Percentiles rank a stretch among this genome's conserved stretches.
Evolutionary conservation across 192 early-diverging fungal species (phyloP).

Genomic region (Podila clonocystis): DNA sequence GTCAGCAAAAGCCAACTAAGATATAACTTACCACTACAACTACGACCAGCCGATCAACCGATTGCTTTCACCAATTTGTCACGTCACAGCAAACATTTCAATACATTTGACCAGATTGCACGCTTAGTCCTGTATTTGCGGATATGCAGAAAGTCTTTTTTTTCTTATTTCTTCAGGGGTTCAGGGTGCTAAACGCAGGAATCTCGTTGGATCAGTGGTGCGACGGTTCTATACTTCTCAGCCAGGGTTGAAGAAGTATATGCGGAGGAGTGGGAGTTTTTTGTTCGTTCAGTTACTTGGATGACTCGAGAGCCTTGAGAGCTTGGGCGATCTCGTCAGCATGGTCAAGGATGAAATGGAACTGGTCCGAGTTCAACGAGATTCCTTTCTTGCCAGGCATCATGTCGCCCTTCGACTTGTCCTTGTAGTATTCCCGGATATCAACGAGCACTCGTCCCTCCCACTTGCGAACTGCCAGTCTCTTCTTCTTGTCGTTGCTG

Average conservation of each 20-base stretch:
- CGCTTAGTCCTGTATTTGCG: too few relatives aligned
- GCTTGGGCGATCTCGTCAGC: constrained; percentile 7
- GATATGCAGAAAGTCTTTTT: too few relatives aligned
- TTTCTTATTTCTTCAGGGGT: too few relatives aligned
- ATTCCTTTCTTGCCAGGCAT: constrained; percentile 48
- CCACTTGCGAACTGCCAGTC: constrained; percentile 30
- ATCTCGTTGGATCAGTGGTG: too few relatives aligned
- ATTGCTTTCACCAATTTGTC: background rate
- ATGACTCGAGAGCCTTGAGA: constrained; percentile 6
- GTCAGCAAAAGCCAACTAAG: background rate
- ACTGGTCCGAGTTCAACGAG: constrained; percentile 25
- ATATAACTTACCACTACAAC: too few relatives aligned
- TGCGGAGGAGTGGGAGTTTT: background rate
- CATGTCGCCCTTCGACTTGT: constrained; percentile 7
- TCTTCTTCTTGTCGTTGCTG: constrained; percentile 4
- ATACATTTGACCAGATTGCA: too few relatives aligned
- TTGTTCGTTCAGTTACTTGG: background rate
- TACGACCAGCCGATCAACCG: too few relatives aligned
- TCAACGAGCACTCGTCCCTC: constrained; percentile 20
- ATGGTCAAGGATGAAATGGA: constrained; percentile 11
- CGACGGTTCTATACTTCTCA: too few relatives aligned
- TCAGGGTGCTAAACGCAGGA: too few relatives aligned
- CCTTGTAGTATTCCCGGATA: constrained; percentile 39
- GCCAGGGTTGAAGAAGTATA: too few relatives aligned
- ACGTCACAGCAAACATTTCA: background rate